Percentiles rank a stretch among this genome's conserved stretches.
phyloP scores from a whole-genome alignment of 805 yeast genomes.

The Saccharomycopsis sp. region DNA sequence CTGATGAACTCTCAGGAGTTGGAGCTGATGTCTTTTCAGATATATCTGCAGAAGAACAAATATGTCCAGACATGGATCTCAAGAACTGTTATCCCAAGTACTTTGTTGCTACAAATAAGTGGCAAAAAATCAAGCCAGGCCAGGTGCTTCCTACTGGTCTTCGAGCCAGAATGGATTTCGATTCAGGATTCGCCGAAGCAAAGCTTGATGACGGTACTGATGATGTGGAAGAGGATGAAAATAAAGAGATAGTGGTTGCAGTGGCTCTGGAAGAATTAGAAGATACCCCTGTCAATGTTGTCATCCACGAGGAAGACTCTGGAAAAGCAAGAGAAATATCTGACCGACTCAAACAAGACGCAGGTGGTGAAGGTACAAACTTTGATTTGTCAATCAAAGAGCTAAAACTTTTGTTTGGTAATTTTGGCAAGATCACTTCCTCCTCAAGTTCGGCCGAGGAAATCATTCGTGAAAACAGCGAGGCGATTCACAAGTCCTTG shows the following conservation, averaged over 20 bases:
- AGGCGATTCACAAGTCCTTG: slow-evolving; percentile 6
- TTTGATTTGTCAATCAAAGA: slow-evolving; percentile 3
- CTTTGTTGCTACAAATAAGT: slow-evolving; percentile 56
- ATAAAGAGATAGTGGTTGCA: slow-evolving; percentile 19
- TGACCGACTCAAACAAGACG: slow-evolving; percentile 4
- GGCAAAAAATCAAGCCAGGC: slow-evolving; percentile 63
- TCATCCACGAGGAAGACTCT: no score
- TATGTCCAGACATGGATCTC: slow-evolving; percentile 36
- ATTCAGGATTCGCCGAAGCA: slow-evolving; percentile 65
- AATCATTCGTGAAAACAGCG: not conserved
- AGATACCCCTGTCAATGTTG: slow-evolving; percentile 7
- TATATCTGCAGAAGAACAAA: slow-evolving; percentile 17
- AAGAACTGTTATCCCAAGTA: slow-evolving; percentile 52
- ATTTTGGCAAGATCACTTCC: no score
- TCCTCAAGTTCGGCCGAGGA: not conserved
- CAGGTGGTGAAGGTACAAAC: slow-evolving; percentile 8
- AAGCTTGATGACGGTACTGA: slow-evolving; percentile 37
- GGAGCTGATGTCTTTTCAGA: no score
- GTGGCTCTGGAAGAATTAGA: slow-evolving; percentile 10
- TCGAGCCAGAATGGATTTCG: slow-evolving; percentile 49
- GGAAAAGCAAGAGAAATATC: no score
- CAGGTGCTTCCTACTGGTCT: slow-evolving; percentile 76
- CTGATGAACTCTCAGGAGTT: no score
- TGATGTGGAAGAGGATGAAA: slow-evolving; percentile 17
- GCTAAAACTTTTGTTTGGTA: no score